Evolutionary conservation across 768 basidiomycete species (phyloP), one percentile per base, ranked within the genome.

Genomic region (Boletus rex-veris): DNA sequence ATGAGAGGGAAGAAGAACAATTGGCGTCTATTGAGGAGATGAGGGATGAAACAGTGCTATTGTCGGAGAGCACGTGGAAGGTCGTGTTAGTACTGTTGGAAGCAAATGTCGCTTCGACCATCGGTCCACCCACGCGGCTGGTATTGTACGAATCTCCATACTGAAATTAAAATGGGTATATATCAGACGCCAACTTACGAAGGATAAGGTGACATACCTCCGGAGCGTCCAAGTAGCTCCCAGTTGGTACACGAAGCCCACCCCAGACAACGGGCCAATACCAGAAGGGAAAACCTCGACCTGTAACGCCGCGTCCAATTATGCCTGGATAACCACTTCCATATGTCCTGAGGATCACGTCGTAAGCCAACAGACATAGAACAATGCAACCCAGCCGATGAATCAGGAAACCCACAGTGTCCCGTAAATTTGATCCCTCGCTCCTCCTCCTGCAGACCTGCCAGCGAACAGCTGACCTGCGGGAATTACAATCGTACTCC

Each of bases 231-330:
- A 77, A 57, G 54, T 78, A 77, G 4, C 58, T 28, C 64, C 7
- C 67, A 69, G 19, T 64, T 55, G 55, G 60, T 39, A 45, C 73
- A 24, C 26, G 8, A 26, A 8, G 8, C 26, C 38, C 57, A 2
- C 68, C 69, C 80, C 81, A 86, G 1, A 75, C 74, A 10, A 86
- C 39, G 7, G 85, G 85, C 84, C 85, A 87, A 70, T 77, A 88
- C 57, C 74, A 75, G 62, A 83, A 87, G 1, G 86, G 86, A 63
- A 88, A 86, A 4, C 74, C 74, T 0, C 75, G 74, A 0, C 77
- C 76, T 1, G 57, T 38, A n/a, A 83, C 80, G 11, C 83, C 82
- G 4, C 74, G 73, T 7, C 72, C 71, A 5, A 61, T 3, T 7
- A 74, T 24, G 2, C 80, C 80, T 36, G 84, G 84, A 60, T 86